Conservation (phyloP, 2,329 filamentous ascomycete genomes). For the Curvularia eragrostidis region DNA sequence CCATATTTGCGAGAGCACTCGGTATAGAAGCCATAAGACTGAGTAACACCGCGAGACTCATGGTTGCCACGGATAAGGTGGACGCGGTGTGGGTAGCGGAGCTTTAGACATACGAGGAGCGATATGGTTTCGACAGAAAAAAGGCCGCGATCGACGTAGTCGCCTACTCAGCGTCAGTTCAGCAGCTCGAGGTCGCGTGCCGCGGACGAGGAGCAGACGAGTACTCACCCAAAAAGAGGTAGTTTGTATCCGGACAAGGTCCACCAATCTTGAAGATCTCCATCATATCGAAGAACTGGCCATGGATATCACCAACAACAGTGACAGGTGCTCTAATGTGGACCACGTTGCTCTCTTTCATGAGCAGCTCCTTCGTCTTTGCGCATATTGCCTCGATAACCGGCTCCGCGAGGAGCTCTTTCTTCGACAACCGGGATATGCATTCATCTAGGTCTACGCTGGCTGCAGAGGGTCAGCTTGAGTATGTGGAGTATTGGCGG, state of each 20-base stretch:
- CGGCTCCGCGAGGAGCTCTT: conserved; percentile 94
- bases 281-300: conserved; percentile 98
- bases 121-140: conserved; percentile 99
- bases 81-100: conserved; percentile 94
- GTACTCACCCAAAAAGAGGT: conserved; percentile 84
- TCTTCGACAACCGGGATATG: conserved; percentile 94
- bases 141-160: conserved; percentile 97
- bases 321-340: conserved; percentile 95
- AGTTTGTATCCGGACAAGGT: conserved; percentile 97
- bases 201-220: conserved; percentile 9
- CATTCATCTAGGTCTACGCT: conserved; percentile 99
- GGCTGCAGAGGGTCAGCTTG: conserved; percentile 60
- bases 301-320: conserved; percentile 97
- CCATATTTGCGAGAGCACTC: conserved; percentile 98
- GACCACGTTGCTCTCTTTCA: conserved; percentile 99
- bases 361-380: conserved; percentile 97
- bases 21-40: conserved; percentile 99
- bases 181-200: conserved; percentile 30
- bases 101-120: conserved; percentile 93
- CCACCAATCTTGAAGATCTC: conserved; percentile 99
- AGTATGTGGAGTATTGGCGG: conserved; percentile 3
- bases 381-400: conserved; percentile 99
- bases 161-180: conserved; percentile 63
- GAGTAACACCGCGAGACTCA: conserved; percentile 95
- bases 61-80: conserved; percentile 98